Percentiles rank a stretch among this genome's conserved stretches.
Evolutionary conservation across 257 asterid genomes (phyloP).

Genomic region (Nicotiana knightiana): DNA sequence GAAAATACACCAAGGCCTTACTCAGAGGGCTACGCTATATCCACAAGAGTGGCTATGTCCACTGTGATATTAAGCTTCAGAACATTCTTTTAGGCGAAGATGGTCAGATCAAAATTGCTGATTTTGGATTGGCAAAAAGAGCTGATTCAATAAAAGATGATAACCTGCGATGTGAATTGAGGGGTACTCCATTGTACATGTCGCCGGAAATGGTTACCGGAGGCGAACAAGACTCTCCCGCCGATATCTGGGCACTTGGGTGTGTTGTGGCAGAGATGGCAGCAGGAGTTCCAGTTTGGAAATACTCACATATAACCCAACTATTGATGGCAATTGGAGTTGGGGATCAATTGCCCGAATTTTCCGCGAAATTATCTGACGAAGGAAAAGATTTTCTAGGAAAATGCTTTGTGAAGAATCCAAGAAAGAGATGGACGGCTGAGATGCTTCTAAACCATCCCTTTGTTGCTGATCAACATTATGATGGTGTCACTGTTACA

Average conservation of each 20-base stretch:
- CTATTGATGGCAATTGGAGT: conserved; percentile 58
- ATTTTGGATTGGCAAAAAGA: conserved; percentile 74
- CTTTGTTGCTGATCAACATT: conserved; percentile 32
- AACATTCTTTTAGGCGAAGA: conserved; percentile 47
- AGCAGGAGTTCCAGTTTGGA: conserved; percentile 59
- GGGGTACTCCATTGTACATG: conserved; percentile 93
- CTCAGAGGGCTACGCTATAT: conserved; percentile 48
- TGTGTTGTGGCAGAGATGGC: conserved; percentile 72
- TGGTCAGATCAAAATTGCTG: conserved; percentile 55
- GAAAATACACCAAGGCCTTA: conserved; percentile 37
- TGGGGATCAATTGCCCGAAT: conserved; percentile 53
- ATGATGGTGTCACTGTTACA: conserved; percentile 14
- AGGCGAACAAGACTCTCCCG: conserved; percentile 54
- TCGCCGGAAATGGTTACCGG: conserved; percentile 81
- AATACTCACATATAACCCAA: conserved; percentile 39
- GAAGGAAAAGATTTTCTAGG: conserved; percentile 61
- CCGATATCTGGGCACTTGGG: conserved; percentile 85
- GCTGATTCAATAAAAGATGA: not conserved
- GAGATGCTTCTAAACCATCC: conserved; percentile 83
- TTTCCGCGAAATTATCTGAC: conserved; percentile 43
- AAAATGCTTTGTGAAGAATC: conserved; percentile 61
- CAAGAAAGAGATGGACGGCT: conserved; percentile 77
- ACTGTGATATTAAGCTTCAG: conserved; percentile 83
- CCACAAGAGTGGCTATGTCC: conserved; percentile 64
- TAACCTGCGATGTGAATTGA: conserved; percentile 28